phyloP scores from a whole-genome alignment of 176 grass and related monocot species.

The Triticum aestivum region DNA sequence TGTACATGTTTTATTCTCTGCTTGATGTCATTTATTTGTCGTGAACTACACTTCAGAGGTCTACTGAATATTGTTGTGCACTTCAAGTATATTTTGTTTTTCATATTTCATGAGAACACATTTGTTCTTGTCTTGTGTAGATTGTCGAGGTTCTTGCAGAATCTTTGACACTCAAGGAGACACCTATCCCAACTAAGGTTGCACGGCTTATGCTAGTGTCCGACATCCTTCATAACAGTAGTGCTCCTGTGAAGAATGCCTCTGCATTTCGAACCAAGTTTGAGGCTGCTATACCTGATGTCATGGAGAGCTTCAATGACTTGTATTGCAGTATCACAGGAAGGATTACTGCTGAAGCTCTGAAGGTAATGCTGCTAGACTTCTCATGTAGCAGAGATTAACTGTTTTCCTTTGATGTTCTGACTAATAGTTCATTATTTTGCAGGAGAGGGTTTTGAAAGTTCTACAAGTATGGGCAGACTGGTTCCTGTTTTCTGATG shows the following conservation, averaged over 20 bases:
- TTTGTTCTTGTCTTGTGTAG: slow-evolving; percentile 46
- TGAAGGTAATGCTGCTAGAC: slow-evolving; percentile 61
- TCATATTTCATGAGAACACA: slow-evolving; percentile 18
- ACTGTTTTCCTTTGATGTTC: slow-evolving; percentile 19
- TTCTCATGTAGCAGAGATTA: slow-evolving; percentile 5
- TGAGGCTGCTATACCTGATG: slow-evolving; percentile 83
- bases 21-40: slow-evolving; percentile 4
- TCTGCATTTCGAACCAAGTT: slow-evolving; percentile 98
- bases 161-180: slow-evolving; percentile 96
- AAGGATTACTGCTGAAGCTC: slow-evolving; percentile 97
- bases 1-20: background rate
- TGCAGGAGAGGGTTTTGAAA: slow-evolving; percentile 92
- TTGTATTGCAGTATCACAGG: slow-evolving; percentile 87
- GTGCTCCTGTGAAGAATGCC: slow-evolving; percentile 95
- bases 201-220: slow-evolving; percentile 97
- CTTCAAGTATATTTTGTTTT: background rate
- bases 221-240: slow-evolving; percentile 98
- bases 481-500: slow-evolving; percentile 99
- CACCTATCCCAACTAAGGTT: slow-evolving; percentile 92
- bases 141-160: slow-evolving; percentile 94
- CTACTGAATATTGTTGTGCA: background rate
- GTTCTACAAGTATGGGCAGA: slow-evolving; percentile 99
- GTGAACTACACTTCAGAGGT: no score
- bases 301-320: slow-evolving; percentile 98
- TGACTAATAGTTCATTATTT: slow-evolving; percentile 30